Evolutionary conservation across 768 basidiomycete genomes (phyloP), one percentile per base, ranked within the genome.

Genomic region (Exidia glandulosa): DNA sequence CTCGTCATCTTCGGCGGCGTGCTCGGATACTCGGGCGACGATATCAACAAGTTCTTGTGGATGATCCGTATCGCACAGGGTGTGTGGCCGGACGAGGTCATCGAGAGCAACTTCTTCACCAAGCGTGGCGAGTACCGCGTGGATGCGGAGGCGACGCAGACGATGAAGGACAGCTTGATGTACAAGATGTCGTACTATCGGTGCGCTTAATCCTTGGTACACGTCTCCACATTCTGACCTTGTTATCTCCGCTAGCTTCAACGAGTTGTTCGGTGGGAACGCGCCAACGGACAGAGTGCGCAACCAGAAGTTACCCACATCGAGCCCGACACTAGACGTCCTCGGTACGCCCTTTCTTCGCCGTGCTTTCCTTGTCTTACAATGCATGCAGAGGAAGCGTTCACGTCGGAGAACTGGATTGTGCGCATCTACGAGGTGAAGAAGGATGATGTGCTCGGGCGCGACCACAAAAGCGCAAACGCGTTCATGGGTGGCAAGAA

Each of bases 41-140:
- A 99, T 70, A 89, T 99, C 77, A 99, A 99, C 83, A 99, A 99
- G 75, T 99, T 97, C 82, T 74, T 99, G 56, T 97, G 94, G 94
- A 97, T 97, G 91, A 87, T 97, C 61, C 84, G 90, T 59, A 92
- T 93, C 64, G 84, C 91, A 3, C 93, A 95, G 67, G 94, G 94
- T 56, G 88, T 95, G 32, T 97, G 94, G 94, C 96, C 96, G 0
- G 93, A 98, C 34, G 96, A 98, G 73, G 90, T 99, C 62, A 92
- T 90, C 70, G 96, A 99, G 74, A 81, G 85, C 36, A 88, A 88
- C 70, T 99, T 90, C 76, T 99, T 99, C 74, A 98, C 88, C 0
- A 78, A 85, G 27, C 76, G 87, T 14, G 96, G 96, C 50, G 96
- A 98, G 70, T 99, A 98, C 75, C 84, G 86, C 60, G 79, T 99